phyloP scores from a whole-genome alignment of 768 basidiomycete genomes.

The Calocybe indica region DNA sequence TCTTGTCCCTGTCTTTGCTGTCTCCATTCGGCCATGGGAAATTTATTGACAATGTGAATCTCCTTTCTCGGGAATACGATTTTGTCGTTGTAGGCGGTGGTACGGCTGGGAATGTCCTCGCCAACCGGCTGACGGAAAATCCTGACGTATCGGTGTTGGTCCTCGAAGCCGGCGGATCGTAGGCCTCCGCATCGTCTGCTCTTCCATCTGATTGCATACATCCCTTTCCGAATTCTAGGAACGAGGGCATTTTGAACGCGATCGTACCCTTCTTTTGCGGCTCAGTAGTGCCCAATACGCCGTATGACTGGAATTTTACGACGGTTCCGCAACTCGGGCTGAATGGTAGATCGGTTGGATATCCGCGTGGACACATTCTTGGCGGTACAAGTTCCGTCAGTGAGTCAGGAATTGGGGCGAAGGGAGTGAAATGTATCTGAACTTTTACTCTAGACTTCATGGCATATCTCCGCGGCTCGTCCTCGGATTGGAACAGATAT shows the following conservation, averaged over 20 bases:
- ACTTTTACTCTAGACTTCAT: not conserved
- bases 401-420: slow-evolving; percentile 6
- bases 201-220: not conserved
- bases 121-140: slow-evolving; percentile 7
- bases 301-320: slow-evolving; percentile 18
- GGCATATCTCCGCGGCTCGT: slow-evolving; percentile 12
- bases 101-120: slow-evolving; percentile 3
- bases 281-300: not conserved
- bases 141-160: slow-evolving; percentile 3
- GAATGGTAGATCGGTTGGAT: slow-evolving; percentile 13
- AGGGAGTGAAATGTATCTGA: not conserved
- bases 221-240: not conserved
- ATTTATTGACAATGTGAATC: not conserved
- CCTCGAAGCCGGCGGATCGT: slow-evolving; percentile 8
- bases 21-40: too few relatives aligned
- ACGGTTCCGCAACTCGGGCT: slow-evolving; percentile 16
- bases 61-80: not conserved
- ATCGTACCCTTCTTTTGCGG: slow-evolving; percentile 7
- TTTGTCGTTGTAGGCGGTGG: slow-evolving; percentile 3
- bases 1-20: too few relatives aligned
- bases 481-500: not conserved
- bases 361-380: slow-evolving; percentile 22
- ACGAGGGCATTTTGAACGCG: slow-evolving; percentile 1
- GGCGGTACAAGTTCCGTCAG: slow-evolving; percentile 27
- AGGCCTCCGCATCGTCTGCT: not conserved